Evolutionary conservation across 805 yeast genomes (phyloP), one percentile per base, ranked within the genome.

Genomic region (Nakazawaea ishiwadae): DNA sequence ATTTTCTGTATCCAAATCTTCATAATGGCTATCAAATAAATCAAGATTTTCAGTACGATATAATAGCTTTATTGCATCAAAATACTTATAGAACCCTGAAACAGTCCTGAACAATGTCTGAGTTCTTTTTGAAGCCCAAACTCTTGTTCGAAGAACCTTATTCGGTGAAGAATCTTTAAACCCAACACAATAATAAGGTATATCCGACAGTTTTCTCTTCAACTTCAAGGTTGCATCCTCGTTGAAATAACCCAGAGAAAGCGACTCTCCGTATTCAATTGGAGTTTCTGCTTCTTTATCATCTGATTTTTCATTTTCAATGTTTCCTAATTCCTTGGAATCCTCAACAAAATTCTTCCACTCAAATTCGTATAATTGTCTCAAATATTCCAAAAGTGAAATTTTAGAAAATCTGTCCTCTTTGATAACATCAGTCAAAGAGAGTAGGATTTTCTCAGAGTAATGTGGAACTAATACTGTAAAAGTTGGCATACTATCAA

Each of bases 31-130:
- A 26, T 67, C 74, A 31, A 72, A 59, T 56, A 73, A 58, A 14
- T 72, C 74, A 1, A 80, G 76, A 45, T 74, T 77, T 57, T 88
- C 96, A 32, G 82, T 73, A 33, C 81, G 64, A 51, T 79, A 78
- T 5, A 88, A 65, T 19, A 87, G 62, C 48, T 79, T 80, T 23
- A 89, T 71, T 0, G 96, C 96, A 28, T 72, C 71, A 11, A 75
- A 66, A 55, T 88, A 88, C 55, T 87, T 87, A 76, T 76, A 76
- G 54, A 89, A 87, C 0, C 96, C 96, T 0, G 90, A 77, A 3
- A 86, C 69, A 0, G 96, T 88, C 30, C 96, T 66, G 54, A 81
- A 89, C 40, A 88, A 65, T 0, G 96, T 88, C 55, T 88, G 96
- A 2, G 86, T 76, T 52, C 96, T 69, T 40, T 84, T 62, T 0